A percentile compares a stretch with the other conserved stretches of the same genome.
Conservation (phyloP, 495 filamentous ascomycete genomes). For the Cairneyella variabilis region DNA sequence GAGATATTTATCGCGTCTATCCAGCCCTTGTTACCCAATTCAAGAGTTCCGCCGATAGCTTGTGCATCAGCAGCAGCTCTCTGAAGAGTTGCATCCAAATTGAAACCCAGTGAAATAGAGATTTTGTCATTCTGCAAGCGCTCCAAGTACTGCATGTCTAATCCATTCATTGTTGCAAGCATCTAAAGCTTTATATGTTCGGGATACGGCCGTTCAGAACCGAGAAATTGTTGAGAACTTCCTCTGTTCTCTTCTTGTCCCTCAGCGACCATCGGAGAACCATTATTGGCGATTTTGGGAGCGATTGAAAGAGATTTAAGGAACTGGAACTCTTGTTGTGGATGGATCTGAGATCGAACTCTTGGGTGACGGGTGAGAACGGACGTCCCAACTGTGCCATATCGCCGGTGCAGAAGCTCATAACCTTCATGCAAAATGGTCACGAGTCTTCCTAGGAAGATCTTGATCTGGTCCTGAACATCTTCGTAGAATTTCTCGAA, state of each 20-base stretch:
- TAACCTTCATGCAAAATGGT: neutral
- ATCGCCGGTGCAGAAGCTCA: conserved; percentile 1
- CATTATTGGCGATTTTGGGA: neutral
- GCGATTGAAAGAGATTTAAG: too few species aligned
- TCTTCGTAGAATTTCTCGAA: conserved; percentile 11
- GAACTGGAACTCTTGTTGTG: too few species aligned
- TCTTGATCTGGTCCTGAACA: conserved; percentile 3
- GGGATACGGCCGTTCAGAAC: conserved; percentile 28
- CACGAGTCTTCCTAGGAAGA: neutral
- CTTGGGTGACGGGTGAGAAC: too few species aligned
- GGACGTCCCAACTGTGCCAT: conserved; percentile 5
- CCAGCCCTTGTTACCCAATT: conserved; percentile 5
- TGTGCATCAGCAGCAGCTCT: conserved; percentile 18
- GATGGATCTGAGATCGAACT: too few species aligned
- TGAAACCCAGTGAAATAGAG: conserved; percentile 3
- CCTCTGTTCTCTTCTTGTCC: conserved; percentile 30
- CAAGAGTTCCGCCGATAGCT: conserved; percentile 7
- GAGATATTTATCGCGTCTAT: neutral
- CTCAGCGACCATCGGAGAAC: conserved; percentile 29
- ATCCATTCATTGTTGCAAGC: conserved; percentile 22
- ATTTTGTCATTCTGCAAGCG: conserved; percentile 22
- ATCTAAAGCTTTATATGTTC: conserved; percentile 31
- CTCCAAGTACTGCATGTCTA: conserved; percentile 27
- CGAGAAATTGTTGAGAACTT: conserved; percentile 24
- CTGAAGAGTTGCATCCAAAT: conserved; percentile 25